These are phyloP conservation scores for Erysimum pusillum DNA, from an alignment of 441 rosid species.

Conservation along the genomic window DNA sequence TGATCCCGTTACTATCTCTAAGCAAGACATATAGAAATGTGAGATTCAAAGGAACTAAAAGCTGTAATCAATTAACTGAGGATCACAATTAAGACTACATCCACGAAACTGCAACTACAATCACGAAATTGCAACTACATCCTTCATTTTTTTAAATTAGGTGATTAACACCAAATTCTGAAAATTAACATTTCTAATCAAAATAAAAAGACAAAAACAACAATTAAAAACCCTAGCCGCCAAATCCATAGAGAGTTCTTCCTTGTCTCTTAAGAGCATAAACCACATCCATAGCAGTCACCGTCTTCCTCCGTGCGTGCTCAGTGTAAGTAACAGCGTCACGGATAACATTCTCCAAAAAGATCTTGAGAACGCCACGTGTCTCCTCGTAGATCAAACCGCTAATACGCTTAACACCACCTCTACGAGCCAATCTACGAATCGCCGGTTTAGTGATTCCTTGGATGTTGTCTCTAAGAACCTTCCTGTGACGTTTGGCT, in stretches of 20 bases:
- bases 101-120: conserved; percentile 17
- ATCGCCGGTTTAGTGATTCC: conserved; percentile 39
- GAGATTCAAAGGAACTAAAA: not conserved
- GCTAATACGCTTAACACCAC: conserved; percentile 34
- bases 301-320: conserved; percentile 43
- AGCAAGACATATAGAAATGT: not conserved
- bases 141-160: not conserved
- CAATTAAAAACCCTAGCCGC: conserved; percentile 27
- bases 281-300: conserved; percentile 39
- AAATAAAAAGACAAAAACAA: not conserved
- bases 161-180: not conserved
- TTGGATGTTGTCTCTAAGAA: conserved; percentile 43
- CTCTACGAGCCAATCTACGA: conserved; percentile 38
- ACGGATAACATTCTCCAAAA: conserved; percentile 36
- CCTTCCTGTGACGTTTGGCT: conserved; percentile 44
- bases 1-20: not conserved
- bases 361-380: conserved; percentile 42
- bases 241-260: conserved; percentile 38
- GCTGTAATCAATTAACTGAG: not conserved
- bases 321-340: conserved; percentile 37
- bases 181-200: not conserved
- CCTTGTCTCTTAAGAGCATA: conserved; percentile 44
- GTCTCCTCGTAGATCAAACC: conserved; percentile 40
- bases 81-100: not conserved
- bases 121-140: conserved; percentile 19